These are phyloP conservation scores for Fusarium lyarnte DNA, from an alignment of 2,329 filamentous ascomycete species.

Conservation along the genomic window DNA sequence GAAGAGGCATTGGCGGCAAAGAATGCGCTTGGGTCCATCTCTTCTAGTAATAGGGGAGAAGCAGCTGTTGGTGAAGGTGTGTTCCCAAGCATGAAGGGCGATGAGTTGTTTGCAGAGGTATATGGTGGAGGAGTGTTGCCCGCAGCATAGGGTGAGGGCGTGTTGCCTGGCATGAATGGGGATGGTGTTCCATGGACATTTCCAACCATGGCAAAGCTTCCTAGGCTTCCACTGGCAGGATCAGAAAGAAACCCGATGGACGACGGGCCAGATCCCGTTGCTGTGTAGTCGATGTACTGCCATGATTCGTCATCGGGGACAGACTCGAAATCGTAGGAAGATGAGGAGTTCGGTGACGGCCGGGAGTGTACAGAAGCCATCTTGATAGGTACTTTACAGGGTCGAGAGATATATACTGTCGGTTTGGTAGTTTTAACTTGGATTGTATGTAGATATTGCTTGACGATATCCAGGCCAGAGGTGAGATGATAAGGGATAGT, in stretches of 20 bases:
- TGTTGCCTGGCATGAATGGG: conserved; percentile 18
- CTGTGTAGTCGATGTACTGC: conserved; percentile 54
- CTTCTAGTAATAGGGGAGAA: conserved; percentile 55
- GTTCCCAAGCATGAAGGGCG: conserved; percentile 33
- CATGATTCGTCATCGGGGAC: conserved; percentile 57
- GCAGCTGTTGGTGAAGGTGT: conserved; percentile 46
- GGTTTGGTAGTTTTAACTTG: background rate
- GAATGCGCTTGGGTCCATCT: conserved; percentile 51
- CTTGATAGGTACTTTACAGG: background rate
- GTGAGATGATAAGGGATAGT: background rate
- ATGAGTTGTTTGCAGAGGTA: conserved; percentile 14
- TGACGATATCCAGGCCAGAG: background rate
- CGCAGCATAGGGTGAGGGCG: conserved; percentile 20
- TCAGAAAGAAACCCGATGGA: conserved; percentile 60
- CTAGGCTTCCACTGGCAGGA: conserved; percentile 61
- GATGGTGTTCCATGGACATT: conserved; percentile 42
- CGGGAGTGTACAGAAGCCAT: conserved; percentile 55
- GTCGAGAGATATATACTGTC: background rate
- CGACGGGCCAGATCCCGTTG: conserved; percentile 47
- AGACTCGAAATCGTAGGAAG: conserved; percentile 53
- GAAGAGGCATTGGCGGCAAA: conserved; percentile 48
- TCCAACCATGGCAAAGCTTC: conserved; percentile 60
- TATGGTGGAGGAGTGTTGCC: conserved; percentile 38
- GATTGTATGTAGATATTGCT: background rate
- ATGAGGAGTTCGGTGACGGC: conserved; percentile 50